Conservation (phyloP, 1,284 basidiomycete species). For the Coriolopsis trogii region DNA sequence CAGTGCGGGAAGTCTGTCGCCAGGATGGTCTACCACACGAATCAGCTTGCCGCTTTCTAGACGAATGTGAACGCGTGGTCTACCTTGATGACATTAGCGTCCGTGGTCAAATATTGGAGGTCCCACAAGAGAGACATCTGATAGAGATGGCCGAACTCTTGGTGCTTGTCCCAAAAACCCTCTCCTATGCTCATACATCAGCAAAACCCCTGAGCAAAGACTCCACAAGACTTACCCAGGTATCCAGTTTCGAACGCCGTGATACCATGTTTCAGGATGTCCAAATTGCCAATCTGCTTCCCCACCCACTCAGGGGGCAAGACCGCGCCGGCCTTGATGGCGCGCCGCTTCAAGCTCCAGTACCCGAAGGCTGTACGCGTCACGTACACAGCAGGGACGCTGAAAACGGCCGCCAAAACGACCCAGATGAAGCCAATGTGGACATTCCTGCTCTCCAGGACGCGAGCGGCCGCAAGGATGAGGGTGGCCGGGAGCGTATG, state of each 20-base stretch:
- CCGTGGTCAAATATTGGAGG: conserved; percentile 20
- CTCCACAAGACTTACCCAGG: conserved; percentile 14
- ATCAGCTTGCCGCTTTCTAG: not conserved
- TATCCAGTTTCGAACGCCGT: conserved; percentile 19
- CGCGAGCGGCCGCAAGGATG: not conserved
- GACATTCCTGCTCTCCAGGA: not conserved
- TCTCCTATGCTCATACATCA: too few species aligned
- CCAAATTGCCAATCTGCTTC: conserved; percentile 17
- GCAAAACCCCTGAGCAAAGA: too few species aligned
- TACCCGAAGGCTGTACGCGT: not conserved
- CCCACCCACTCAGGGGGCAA: conserved; percentile 23
- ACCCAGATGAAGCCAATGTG: not conserved
- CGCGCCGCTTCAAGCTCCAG: conserved; percentile 13
- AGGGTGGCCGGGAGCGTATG: not conserved
- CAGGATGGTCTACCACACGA: conserved; percentile 22
- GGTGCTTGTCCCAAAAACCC: conserved; percentile 18
- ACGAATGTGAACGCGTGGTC: not conserved
- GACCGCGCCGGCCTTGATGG: conserved; percentile 19
- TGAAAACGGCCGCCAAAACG: not conserved
- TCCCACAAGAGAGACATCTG: conserved; percentile 25
- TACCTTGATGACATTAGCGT: conserved; percentile 30
- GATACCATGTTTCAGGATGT: conserved; percentile 19
- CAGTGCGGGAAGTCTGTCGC: conserved; percentile 27
- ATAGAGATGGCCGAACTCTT: conserved; percentile 19
- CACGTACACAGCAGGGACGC: conserved; percentile 5